These are phyloP conservation scores for Hordeum vulgare DNA, from an alignment of 176 grass and related monocot genomes.

Conservation along the genomic window DNA sequence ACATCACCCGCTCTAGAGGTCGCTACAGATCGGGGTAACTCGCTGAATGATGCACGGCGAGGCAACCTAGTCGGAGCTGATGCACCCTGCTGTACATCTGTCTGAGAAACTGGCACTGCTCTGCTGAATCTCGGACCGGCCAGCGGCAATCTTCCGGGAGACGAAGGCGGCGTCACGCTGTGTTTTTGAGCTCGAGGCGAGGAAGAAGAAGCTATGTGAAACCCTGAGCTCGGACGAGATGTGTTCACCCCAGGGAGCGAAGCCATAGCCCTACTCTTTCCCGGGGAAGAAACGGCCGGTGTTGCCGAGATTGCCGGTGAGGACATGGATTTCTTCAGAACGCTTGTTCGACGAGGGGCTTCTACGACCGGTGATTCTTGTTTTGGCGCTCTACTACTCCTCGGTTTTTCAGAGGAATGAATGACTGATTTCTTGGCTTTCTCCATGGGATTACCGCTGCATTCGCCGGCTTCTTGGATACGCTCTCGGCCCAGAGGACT, in stretches of 20 bases:
- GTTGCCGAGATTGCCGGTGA: neutral
- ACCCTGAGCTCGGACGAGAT: neutral
- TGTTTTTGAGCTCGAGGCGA: neutral
- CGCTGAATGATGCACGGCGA: slow-evolving; percentile 4
- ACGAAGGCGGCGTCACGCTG: neutral
- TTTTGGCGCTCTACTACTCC: neutral
- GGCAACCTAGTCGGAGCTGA: neutral
- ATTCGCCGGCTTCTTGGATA: neutral
- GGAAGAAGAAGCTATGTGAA: neutral
- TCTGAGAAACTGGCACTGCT: neutral
- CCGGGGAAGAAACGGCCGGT: neutral
- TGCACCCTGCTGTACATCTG: neutral
- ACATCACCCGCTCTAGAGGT: neutral
- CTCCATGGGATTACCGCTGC: neutral
- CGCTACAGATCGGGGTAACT: neutral
- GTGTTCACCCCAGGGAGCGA: neutral
- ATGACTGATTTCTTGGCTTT: neutral
- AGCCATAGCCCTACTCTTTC: neutral
- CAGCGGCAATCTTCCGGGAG: neutral
- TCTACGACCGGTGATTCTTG: neutral
- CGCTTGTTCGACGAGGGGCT: neutral
- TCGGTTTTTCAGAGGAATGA: neutral
- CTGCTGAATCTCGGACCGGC: neutral
- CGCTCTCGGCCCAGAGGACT: neutral
- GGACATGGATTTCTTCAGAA: slow-evolving; percentile 14